Conservation (phyloP, 495 filamentous ascomycete genomes). For the Polyplosphaeria fusca region DNA sequence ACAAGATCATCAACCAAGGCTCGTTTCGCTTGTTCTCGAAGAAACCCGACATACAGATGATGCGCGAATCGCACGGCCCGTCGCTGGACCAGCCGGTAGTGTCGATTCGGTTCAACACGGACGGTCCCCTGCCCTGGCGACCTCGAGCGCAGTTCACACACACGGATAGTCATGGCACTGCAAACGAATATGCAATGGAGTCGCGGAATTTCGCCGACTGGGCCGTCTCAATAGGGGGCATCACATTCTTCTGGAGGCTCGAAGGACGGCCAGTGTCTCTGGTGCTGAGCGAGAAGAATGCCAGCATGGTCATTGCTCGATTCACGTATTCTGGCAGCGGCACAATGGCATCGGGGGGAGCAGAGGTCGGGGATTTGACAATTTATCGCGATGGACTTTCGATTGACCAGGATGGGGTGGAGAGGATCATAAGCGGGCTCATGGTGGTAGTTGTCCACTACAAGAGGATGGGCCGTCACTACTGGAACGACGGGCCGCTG, state of each 20-base stretch:
- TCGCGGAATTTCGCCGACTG: conserved; percentile 28
- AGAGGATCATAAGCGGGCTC: conserved; percentile 22
- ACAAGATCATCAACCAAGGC: conserved; percentile 13
- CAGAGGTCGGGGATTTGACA: conserved; percentile 24
- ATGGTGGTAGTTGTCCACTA: conserved; percentile 22
- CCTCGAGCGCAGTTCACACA: conserved; percentile 22
- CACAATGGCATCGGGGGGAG: conserved; percentile 24
- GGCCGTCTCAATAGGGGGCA: conserved; percentile 8
- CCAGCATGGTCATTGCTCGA: conserved; percentile 17
- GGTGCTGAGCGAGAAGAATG: conserved; percentile 5
- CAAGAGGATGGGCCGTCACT: conserved; percentile 27
- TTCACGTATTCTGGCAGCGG: conserved; percentile 25
- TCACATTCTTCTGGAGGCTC: conserved; percentile 17
- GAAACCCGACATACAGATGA: conserved; percentile 26
- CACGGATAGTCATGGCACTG: not conserved
- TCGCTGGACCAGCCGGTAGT: conserved; percentile 2
- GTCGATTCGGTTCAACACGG: conserved; percentile 19
- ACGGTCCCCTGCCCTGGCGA: conserved; percentile 30
- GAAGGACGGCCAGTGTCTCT: conserved; percentile 12
- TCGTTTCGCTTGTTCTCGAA: conserved; percentile 22
- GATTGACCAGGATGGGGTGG: conserved; percentile 9
- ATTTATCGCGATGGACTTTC: conserved; percentile 22
- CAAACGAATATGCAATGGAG: conserved; percentile 18
- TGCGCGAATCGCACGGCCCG: not conserved
- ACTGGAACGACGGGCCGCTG: too few relatives aligned